phyloP scores from a whole-genome alignment of 805 yeast genomes.

The Metahyphopichia silvanorum region DNA sequence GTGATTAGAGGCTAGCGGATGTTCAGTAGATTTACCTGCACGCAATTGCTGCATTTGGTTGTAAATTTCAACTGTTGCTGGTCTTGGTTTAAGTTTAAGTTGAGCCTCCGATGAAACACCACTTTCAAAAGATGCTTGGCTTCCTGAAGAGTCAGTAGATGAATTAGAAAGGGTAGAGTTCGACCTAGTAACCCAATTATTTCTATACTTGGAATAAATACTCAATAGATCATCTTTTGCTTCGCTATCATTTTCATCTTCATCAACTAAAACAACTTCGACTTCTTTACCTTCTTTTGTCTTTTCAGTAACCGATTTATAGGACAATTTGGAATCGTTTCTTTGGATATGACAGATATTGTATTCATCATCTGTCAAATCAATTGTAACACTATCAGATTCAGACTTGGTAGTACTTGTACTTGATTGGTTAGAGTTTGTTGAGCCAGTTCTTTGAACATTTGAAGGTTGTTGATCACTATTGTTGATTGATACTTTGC shows the following conservation, averaged over 20 bases:
- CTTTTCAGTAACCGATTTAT: slow-evolving; percentile 37
- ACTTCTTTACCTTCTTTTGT: slow-evolving; percentile 35
- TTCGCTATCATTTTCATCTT: slow-evolving; percentile 25
- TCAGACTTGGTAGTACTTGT: slow-evolving; percentile 25
- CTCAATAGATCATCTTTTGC: slow-evolving; percentile 34
- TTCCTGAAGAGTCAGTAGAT: slow-evolving; percentile 7
- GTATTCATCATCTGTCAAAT: slow-evolving; percentile 38
- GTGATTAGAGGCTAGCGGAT: slow-evolving; percentile 1
- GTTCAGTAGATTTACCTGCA: not conserved
- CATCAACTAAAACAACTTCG: slow-evolving; percentile 41
- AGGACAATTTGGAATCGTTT: slow-evolving; percentile 31
- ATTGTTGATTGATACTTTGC: not conserved
- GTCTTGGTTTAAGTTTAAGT: slow-evolving; percentile 8
- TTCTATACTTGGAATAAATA: slow-evolving; percentile 38
- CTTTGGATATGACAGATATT: slow-evolving; percentile 36
- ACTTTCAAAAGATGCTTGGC: slow-evolving; percentile 17
- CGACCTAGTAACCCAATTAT: slow-evolving; percentile 24
- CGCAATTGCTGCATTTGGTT: slow-evolving; percentile 2
- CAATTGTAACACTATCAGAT: slow-evolving; percentile 37
- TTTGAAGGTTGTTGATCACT: not conserved
- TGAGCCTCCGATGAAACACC: slow-evolving; percentile 17
- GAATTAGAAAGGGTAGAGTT: slow-evolving; percentile 19
- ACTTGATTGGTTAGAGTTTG: no score
- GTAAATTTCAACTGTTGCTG: slow-evolving; percentile 4
- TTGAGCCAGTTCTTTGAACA: no score